Percentiles rank a stretch among this genome's conserved stretches.
Evolutionary conservation across 805 yeast species (phyloP).

Genomic region (Ogataea pilisensis): DNA sequence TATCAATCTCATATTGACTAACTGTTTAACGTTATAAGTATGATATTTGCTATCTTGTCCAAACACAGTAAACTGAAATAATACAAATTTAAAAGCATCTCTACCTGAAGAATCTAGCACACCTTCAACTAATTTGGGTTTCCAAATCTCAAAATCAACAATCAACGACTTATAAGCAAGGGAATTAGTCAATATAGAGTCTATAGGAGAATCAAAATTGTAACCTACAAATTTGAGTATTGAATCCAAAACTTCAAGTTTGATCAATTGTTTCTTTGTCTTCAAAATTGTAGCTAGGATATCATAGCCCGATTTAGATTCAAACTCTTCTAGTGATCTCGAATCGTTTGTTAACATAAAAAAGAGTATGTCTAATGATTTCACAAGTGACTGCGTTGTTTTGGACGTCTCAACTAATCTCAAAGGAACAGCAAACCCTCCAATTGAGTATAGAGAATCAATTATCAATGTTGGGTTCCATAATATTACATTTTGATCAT

Average conservation of each 20-base stretch:
- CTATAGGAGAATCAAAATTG: slow-evolving; percentile 43
- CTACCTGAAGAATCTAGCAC: slow-evolving; percentile 19
- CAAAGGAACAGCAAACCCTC: slow-evolving; percentile 48
- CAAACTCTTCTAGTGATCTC: slow-evolving; percentile 54
- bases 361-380: slow-evolving; percentile 39
- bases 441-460: slow-evolving; percentile 36
- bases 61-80: slow-evolving; percentile 57
- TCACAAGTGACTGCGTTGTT: slow-evolving; percentile 31
- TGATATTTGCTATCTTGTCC: slow-evolving; percentile 48
- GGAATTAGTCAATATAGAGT: slow-evolving; percentile 54
- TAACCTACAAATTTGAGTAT: slow-evolving; percentile 56
- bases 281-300: slow-evolving; percentile 51
- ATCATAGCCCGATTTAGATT: slow-evolving; percentile 56
- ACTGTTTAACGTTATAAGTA: slow-evolving; percentile 46
- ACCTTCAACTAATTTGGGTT: slow-evolving; percentile 20
- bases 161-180: slow-evolving; percentile 54
- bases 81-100: slow-evolving; percentile 47
- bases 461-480: slow-evolving; percentile 16
- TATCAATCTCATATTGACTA: slow-evolving; percentile 46
- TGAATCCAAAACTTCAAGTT: slow-evolving; percentile 43
- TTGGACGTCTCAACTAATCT: slow-evolving; percentile 42
- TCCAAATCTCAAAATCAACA: slow-evolving; percentile 62
- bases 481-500: slow-evolving; percentile 2
- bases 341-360: slow-evolving; percentile 42
- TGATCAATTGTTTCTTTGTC: slow-evolving; percentile 37